Conservation (phyloP, 2,329 filamentous ascomycete species). For the Dactylellina drechsleri region DNA sequence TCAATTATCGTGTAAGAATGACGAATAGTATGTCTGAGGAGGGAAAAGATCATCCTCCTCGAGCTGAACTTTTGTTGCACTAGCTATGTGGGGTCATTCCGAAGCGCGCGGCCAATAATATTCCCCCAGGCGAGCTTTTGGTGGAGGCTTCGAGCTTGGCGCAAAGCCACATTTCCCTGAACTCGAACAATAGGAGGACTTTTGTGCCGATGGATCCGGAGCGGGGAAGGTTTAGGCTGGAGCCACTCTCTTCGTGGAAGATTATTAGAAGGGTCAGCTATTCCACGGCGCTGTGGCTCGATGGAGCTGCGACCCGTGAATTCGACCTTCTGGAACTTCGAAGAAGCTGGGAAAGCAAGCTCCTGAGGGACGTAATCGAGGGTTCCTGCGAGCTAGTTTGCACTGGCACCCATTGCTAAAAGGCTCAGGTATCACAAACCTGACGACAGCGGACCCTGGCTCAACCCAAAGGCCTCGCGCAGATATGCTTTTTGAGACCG, state of each 20-base stretch:
- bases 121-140: not conserved
- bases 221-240: constrained; percentile 13
- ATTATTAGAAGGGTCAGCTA: too few relatives aligned
- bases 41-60: constrained; percentile 31
- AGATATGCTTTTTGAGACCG: too few relatives aligned
- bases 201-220: constrained; percentile 11
- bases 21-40: not conserved
- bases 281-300: not conserved
- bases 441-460: not conserved
- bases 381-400: too few relatives aligned
- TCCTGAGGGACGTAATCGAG: not conserved
- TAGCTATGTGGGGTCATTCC: constrained; percentile 37
- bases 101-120: constrained; percentile 41
- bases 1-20: constrained; percentile 5
- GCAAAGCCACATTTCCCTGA: not conserved
- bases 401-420: too few relatives aligned
- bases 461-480: too few relatives aligned
- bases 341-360: not conserved
- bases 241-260: not conserved
- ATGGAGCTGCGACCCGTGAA: not conserved
- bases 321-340: not conserved
- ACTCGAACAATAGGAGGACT: constrained; percentile 5
- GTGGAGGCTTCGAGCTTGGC: constrained; percentile 37
- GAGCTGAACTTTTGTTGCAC: constrained; percentile 33
- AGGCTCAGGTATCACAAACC: constrained; percentile 6